Conservation (phyloP, 257 asterid species). For the Scutellaria baicalensis region DNA sequence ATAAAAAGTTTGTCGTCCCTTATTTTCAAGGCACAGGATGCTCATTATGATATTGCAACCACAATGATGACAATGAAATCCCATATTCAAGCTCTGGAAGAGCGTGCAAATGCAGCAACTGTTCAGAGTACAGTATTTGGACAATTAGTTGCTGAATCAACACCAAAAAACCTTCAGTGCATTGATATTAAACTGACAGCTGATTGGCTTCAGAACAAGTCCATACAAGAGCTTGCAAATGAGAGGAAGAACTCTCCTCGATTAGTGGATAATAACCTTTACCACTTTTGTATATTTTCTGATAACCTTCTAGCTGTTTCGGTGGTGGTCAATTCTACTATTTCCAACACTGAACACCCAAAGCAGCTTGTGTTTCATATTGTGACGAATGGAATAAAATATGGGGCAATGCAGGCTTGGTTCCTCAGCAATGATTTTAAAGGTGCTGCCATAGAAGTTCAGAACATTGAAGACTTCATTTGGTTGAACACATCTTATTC, state of each 20-base stretch:
- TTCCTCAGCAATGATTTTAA: conserved; percentile 59
- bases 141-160: conserved; percentile 63
- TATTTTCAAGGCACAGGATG: conserved; percentile 70
- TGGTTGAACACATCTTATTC: conserved; percentile 74
- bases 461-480: conserved; percentile 55
- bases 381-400: conserved; percentile 60
- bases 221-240: conserved; percentile 44
- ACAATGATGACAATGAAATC: conserved; percentile 78
- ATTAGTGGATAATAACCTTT: conserved; percentile 63
- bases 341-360: conserved; percentile 75
- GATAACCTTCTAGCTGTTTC: conserved; percentile 78
- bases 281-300: conserved; percentile 85
- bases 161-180: conserved; percentile 75
- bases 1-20: conserved; percentile 75
- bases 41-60: conserved; percentile 86
- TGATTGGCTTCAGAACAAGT: conserved; percentile 55
- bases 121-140: conserved; percentile 66
- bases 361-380: conserved; percentile 80
- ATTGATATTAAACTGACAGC: conserved; percentile 52
- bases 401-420: conserved; percentile 89
- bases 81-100: conserved; percentile 80
- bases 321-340: conserved; percentile 71
- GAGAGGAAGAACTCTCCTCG: conserved; percentile 69
- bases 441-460: conserved; percentile 72
- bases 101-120: conserved; percentile 58